Conservation (phyloP, 306 rosid genomes). For the Aeschynomene evenia region DNA sequence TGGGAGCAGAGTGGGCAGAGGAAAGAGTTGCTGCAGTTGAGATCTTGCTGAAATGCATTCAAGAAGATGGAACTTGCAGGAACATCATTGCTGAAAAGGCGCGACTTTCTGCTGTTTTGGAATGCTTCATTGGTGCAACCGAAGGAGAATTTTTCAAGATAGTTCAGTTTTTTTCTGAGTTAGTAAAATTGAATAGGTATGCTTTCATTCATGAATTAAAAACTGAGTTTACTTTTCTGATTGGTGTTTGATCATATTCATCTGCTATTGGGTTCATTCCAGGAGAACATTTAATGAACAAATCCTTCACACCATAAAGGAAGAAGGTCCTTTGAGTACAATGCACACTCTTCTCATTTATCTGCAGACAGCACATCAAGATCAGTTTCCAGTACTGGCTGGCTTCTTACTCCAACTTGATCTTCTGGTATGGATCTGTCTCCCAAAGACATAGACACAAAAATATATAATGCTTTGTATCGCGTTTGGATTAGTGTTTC, state of each 20-base stretch:
- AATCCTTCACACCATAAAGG: conserved; percentile 76
- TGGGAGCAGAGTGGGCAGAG: conserved; percentile 60
- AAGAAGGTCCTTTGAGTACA: conserved; percentile 79
- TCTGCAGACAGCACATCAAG: conserved; percentile 68
- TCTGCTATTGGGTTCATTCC: conserved; percentile 30
- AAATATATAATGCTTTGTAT: too few relatives aligned
- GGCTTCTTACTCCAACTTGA: conserved; percentile 91
- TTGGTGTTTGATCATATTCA: background rate
- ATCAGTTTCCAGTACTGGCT: conserved; percentile 75
- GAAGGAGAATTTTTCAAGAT: conserved; percentile 67
- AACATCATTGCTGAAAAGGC: conserved; percentile 68
- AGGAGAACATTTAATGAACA: conserved; percentile 78
- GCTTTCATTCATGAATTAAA: conserved; percentile 18
- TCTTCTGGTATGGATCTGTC: conserved; percentile 71
- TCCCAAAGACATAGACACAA: too few relatives aligned
- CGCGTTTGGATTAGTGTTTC: conserved; percentile 16
- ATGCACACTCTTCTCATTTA: conserved; percentile 81
- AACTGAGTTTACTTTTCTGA: conserved; percentile 14
- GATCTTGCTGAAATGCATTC: conserved; percentile 72
- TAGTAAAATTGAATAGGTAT: conserved; percentile 76
- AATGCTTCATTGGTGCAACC: conserved; percentile 51
- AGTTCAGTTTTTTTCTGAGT: conserved; percentile 63
- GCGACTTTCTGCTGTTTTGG: conserved; percentile 61
- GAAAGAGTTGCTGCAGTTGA: conserved; percentile 77
- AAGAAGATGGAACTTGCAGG: conserved; percentile 77